Evolutionary conservation across 2,329 filamentous ascomycete genomes (phyloP).

Genomic region (Colletotrichum lindemuthianum): DNA sequence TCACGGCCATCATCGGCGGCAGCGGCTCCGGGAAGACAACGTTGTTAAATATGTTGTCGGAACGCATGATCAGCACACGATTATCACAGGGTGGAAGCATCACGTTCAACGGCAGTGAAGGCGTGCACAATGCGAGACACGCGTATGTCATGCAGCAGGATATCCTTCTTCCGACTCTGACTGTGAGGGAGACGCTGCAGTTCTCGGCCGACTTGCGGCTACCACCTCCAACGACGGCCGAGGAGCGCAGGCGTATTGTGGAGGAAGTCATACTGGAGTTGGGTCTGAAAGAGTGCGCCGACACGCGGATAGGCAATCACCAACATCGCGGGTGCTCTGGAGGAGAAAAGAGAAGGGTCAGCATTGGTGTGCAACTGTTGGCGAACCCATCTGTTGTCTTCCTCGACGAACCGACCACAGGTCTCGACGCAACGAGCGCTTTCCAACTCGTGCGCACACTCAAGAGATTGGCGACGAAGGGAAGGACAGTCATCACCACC

Average conservation of each 20-base stretch:
- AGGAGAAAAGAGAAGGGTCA: constrained; percentile 80
- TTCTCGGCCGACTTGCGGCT: constrained; percentile 79
- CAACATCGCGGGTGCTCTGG: constrained; percentile 81
- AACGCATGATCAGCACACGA: constrained; percentile 69
- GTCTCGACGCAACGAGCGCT: constrained; percentile 80
- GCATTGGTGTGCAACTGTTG: constrained; percentile 82
- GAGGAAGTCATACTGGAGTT: constrained; percentile 82
- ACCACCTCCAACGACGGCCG: constrained; percentile 67
- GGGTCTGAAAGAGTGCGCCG: constrained; percentile 79
- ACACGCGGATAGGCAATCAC: constrained; percentile 77
- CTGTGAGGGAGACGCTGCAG: constrained; percentile 77
- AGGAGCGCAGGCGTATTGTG: constrained; percentile 71
- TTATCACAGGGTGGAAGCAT: constrained; percentile 63
- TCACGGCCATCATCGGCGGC: constrained; percentile 81
- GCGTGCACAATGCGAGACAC: constrained; percentile 65
- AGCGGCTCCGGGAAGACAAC: constrained; percentile 80
- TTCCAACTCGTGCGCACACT: constrained; percentile 78
- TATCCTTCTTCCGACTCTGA: constrained; percentile 76
- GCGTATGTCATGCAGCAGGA: constrained; percentile 84
- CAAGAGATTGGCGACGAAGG: constrained; percentile 73
- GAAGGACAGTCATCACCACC: constrained; percentile 76
- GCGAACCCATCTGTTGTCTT: constrained; percentile 82
- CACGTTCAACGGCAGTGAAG: constrained; percentile 69
- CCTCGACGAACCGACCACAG: constrained; percentile 82
- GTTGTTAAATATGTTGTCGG: constrained; percentile 76